A percentile compares a stretch with the other conserved stretches of the same genome.
Evolutionary conservation across 306 rosid genomes (phyloP).

Genomic region (Cucurbita argyrosperma): DNA sequence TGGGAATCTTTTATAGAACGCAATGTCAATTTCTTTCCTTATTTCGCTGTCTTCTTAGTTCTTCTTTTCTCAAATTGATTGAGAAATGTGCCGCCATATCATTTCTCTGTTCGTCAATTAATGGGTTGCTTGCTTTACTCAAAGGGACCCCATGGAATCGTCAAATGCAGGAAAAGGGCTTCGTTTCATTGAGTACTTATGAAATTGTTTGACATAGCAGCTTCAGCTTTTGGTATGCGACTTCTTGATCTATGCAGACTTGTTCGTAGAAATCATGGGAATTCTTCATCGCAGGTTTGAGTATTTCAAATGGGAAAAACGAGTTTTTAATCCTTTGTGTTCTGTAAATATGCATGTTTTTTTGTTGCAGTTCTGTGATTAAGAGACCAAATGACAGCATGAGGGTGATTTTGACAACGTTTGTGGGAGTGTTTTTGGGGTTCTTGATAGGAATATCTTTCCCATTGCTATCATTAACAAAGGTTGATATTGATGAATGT

Average conservation of each 20-base stretch:
- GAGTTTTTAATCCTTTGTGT: background rate
- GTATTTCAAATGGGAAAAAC: background rate
- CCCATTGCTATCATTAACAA: slow-evolving; percentile 61
- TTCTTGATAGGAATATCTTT: slow-evolving; percentile 81
- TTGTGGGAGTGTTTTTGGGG: slow-evolving; percentile 71
- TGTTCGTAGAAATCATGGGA: slow-evolving; percentile 59
- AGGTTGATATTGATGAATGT: slow-evolving; percentile 27
- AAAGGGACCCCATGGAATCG: slow-evolving; percentile 15
- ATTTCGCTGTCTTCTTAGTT: background rate
- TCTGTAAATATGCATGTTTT: slow-evolving; percentile 13
- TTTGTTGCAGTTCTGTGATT: slow-evolving; percentile 42
- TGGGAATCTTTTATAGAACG: slow-evolving; percentile 6
- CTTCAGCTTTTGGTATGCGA: background rate
- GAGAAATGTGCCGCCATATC: background rate
- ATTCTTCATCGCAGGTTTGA: slow-evolving; percentile 68
- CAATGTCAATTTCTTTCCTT: slow-evolving; percentile 8
- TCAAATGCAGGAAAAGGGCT: background rate
- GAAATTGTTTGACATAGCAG: background rate
- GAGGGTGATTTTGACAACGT: slow-evolving; percentile 73
- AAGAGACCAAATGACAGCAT: slow-evolving; percentile 76
- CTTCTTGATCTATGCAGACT: slow-evolving; percentile 27
- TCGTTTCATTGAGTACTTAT: background rate
- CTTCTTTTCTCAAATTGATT: background rate
- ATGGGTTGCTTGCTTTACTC: background rate
- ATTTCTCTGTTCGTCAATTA: background rate